These are phyloP conservation scores for Hsuehochloa calcarea DNA, from an alignment of 176 grass and related monocot species.

Conservation along the genomic window DNA sequence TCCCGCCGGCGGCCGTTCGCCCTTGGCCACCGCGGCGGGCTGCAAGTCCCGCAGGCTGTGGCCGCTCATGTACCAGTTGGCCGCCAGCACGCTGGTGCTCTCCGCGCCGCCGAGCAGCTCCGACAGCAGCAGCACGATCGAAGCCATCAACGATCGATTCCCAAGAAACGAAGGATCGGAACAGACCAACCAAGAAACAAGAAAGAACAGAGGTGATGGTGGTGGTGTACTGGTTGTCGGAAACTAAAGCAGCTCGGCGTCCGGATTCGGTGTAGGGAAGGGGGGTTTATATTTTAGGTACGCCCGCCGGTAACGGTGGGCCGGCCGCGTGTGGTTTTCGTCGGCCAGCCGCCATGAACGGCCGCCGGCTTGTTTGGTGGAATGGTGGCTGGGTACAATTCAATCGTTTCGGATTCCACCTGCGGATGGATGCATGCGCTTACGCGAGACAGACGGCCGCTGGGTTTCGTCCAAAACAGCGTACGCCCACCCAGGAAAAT, in stretches of 20 bases:
- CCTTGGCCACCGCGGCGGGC: background rate
- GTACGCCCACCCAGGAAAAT: too few relatives aligned
- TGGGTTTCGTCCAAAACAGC: too few relatives aligned
- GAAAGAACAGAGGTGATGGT: background rate
- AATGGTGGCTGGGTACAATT: background rate
- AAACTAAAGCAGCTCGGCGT: background rate
- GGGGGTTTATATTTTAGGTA: background rate
- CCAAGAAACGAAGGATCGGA: background rate
- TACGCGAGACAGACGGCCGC: background rate
- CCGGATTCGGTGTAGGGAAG: background rate
- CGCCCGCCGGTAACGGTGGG: background rate
- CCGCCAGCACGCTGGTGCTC: conserved; percentile 37
- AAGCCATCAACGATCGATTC: conserved; percentile 23
- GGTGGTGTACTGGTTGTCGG: background rate
- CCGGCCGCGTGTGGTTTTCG: conserved; percentile 23
- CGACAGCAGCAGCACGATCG: conserved; percentile 47
- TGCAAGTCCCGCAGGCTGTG: conserved; percentile 32
- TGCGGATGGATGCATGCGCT: background rate
- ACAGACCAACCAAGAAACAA: background rate
- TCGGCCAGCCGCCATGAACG: conserved; percentile 1
- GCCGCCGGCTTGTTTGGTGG: conserved; percentile 17
- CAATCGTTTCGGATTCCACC: too few relatives aligned
- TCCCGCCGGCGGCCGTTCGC: background rate
- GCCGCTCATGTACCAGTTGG: conserved; percentile 43
- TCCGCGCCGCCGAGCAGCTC: conserved; percentile 44